Evolutionary conservation across 345 rosid genomes (phyloP).

Genomic region (Pugionium dolabratum): DNA sequence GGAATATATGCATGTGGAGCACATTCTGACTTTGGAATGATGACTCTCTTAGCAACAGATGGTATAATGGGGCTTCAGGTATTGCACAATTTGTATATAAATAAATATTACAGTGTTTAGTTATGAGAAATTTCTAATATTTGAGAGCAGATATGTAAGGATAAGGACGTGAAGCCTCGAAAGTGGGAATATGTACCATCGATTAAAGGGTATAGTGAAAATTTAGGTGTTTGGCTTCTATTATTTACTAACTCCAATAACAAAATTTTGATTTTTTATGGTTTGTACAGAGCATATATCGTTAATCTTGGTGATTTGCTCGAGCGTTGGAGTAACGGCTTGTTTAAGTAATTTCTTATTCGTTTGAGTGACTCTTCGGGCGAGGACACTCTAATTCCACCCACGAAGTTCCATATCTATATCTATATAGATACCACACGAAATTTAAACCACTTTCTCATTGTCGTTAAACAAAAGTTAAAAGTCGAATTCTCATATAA

Average conservation of each 20-base stretch:
- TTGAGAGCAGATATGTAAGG: conserved; percentile 68
- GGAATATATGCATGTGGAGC: conserved; percentile 89
- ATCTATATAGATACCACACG: no score
- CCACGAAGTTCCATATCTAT: no score
- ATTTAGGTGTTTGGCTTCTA: conserved; percentile 50
- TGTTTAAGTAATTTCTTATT: conserved; percentile 55
- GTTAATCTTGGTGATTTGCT: conserved; percentile 87
- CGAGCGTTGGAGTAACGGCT: conserved; percentile 87
- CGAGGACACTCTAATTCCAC: no score
- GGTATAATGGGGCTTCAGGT: conserved; percentile 49
- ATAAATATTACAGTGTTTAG: background rate
- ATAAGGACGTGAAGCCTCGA: conserved; percentile 62
- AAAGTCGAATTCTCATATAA: no score
- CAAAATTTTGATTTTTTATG: background rate
- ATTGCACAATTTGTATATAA: background rate
- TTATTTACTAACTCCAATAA: conserved; percentile 18
- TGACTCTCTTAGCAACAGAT: conserved; percentile 77
- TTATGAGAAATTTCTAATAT: conserved; percentile 41
- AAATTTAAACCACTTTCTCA: no score
- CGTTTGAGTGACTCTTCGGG: no score
- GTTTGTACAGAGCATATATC: conserved; percentile 38
- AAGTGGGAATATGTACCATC: conserved; percentile 77
- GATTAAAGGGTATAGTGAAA: conserved; percentile 67
- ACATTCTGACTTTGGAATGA: conserved; percentile 78
- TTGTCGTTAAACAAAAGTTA: no score